phyloP scores from a whole-genome alignment of 2,329 filamentous ascomycete genomes.

The Atkinsonella hypoxylon region DNA sequence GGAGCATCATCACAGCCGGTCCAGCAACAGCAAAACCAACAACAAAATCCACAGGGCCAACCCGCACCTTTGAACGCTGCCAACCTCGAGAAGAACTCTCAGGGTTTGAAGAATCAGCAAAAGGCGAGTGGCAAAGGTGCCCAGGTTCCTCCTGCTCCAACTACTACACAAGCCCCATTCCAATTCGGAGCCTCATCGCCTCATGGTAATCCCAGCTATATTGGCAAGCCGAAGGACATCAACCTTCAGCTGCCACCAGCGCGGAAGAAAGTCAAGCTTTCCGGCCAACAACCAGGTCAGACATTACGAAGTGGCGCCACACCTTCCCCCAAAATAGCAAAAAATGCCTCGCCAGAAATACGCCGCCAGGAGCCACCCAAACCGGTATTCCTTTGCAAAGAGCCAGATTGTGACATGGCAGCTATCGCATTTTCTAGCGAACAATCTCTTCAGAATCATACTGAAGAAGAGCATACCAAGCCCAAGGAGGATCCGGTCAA shows the following conservation, averaged over 20 bases:
- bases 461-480: slow-evolving; percentile 47
- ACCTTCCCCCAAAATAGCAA: slow-evolving; percentile 36
- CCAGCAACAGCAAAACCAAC: slow-evolving; percentile 20
- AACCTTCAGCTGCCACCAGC: slow-evolving; percentile 43
- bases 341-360: slow-evolving; percentile 34
- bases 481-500: slow-evolving; percentile 42
- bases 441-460: slow-evolving; percentile 39
- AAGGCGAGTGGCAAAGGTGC: slow-evolving; percentile 30
- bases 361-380: slow-evolving; percentile 26
- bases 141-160: slow-evolving; percentile 44
- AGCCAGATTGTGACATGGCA: slow-evolving; percentile 41
- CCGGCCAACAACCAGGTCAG: slow-evolving; percentile 24
- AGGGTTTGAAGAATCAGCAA: slow-evolving; percentile 29
- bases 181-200: slow-evolving; percentile 43
- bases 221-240: slow-evolving; percentile 38
- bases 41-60: slow-evolving; percentile 14
- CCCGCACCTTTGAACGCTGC: slow-evolving; percentile 29
- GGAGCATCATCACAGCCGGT: slow-evolving; percentile 12
- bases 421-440: slow-evolving; percentile 39
- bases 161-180: slow-evolving; percentile 44
- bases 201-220: slow-evolving; percentile 46
- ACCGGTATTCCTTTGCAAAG: slow-evolving; percentile 37
- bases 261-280: slow-evolving; percentile 46
- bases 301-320: slow-evolving; percentile 25
- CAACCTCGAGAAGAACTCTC: slow-evolving; percentile 40